Percentiles rank a stretch among this genome's conserved stretches.
Conservation (phyloP, 2,329 filamentous ascomycete species). For the Didymella pinodella region DNA sequence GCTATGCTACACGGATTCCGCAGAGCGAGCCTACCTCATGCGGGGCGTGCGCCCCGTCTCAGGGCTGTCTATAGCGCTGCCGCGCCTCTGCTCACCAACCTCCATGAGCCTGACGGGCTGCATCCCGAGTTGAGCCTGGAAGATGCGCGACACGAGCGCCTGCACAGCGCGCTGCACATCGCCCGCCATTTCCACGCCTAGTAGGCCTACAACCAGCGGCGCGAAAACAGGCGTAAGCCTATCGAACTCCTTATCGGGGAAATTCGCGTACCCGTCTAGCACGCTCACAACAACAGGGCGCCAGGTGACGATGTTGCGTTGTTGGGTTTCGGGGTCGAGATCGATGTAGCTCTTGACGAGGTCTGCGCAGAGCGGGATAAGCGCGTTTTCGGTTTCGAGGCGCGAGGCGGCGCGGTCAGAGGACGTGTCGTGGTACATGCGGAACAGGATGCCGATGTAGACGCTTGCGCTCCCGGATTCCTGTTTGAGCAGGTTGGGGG, state of each 20-base stretch:
- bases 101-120: conserved; percentile 38
- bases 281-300: conserved; percentile 96
- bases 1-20: no score
- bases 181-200: conserved; percentile 79
- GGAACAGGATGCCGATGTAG: conserved; percentile 93
- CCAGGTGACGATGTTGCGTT: conserved; percentile 97
- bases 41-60: conserved; percentile 19
- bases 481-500: conserved; percentile 96
- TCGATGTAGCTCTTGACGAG: conserved; percentile 85
- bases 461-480: conserved; percentile 92
- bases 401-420: conserved; percentile 82
- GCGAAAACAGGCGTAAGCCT: conserved; percentile 85
- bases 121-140: conserved; percentile 62
- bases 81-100: conserved; percentile 29
- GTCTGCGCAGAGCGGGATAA: conserved; percentile 94
- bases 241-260: conserved; percentile 80
- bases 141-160: conserved; percentile 78
- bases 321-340: conserved; percentile 94
- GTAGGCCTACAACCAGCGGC: conserved; percentile 80
- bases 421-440: conserved; percentile 93
- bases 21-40: background rate
- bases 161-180: conserved; percentile 84
- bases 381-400: conserved; percentile 84
- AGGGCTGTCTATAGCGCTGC: conserved; percentile 36
- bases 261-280: conserved; percentile 87